Base-by-base conservation (phyloP, 805 yeast genomes). In the Kluyveromyces siamensis region DNA sequence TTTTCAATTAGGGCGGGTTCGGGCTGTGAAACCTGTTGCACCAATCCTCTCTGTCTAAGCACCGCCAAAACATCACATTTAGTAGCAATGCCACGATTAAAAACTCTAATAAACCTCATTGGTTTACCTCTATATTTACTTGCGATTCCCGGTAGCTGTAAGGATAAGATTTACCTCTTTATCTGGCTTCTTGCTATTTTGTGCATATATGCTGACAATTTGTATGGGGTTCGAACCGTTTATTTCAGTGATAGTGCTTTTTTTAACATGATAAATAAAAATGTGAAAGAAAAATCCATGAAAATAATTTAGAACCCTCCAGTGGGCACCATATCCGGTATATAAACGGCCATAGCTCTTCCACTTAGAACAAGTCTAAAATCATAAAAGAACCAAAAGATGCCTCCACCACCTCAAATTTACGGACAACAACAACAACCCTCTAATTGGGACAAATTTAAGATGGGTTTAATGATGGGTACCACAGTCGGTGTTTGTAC, bases 381-480 rank as follows among this genome's bases (percentile, higher is more conserved):
- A 11, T 6, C 27, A 19, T 18, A 17, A 44, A 47, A 21, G 25
- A 21, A 6, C 19, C 8, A 18, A 27, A 48, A 37, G 17, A 68
- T 66, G 70, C 70, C 72, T 47, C 89, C 89, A 66, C 89, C 89
- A 65, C 83, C 80, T 55, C 86, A 76, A 66, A 85, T 82, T 68
- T 75, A 77, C 52, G 84, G 80, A 63, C 72, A 68, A 37, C 69
- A 67, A 49, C 80, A 75, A 56, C 82, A 81, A 58, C 96, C 95
- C 49, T 84, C 96, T 44, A 81, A 84, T 69, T 88, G 90, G 72
- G 96, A 93, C 49, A 93, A 93, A 72, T 87, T 93, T 79, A 93
- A 93, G 72, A 93, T 93, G 98, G 99, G 99, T 48, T 83, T 89
- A 52, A 72, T 91, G 73, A 93, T 93, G 97, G 99, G 99, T 54